Percentiles rank a stretch among this genome's conserved stretches.
Conservation (phyloP, 2,329 filamentous ascomycete genomes). For the Stemphylium beticola region DNA sequence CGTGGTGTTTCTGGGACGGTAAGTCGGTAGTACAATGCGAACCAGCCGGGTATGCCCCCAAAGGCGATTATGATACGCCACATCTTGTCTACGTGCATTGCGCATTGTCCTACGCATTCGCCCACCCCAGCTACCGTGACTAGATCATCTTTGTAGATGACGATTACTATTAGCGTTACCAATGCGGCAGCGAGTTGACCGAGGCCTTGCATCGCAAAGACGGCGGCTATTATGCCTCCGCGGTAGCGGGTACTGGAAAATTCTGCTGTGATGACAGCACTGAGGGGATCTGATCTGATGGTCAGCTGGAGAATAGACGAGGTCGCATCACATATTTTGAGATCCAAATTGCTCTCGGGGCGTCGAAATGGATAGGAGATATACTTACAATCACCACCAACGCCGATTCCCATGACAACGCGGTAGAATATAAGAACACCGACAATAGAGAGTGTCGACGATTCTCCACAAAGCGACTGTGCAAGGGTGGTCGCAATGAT, state of each 20-base stretch:
- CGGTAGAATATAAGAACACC: constrained; percentile 51
- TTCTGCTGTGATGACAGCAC: constrained; percentile 84
- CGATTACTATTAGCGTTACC: constrained; percentile 74
- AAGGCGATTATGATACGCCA: constrained; percentile 83
- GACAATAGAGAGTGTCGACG: constrained; percentile 43
- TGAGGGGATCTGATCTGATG: constrained; percentile 64
- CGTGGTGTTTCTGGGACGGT: constrained; percentile 88
- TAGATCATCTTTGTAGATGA: constrained; percentile 72
- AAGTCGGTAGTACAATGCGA: constrained; percentile 84
- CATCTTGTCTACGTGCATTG: constrained; percentile 81
- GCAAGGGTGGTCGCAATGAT: constrained; percentile 50
- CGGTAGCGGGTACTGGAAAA: constrained; percentile 86
- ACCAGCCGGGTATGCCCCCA: constrained; percentile 78
- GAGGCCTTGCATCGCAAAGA: constrained; percentile 87
- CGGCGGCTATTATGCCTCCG: constrained; percentile 85
- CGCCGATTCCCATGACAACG: constrained; percentile 50
- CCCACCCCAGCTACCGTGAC: constrained; percentile 57
- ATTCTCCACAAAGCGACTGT: constrained; percentile 46
- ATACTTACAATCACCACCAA: constrained; percentile 35
- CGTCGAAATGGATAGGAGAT: not conserved
- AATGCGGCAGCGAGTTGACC: constrained; percentile 79
- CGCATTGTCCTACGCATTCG: constrained; percentile 68
- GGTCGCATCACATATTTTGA: not conserved
- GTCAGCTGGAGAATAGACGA: constrained; percentile 1
- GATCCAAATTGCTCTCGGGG: not conserved